phyloP scores from a whole-genome alignment of 73 alveolate species.

The Tetrahymena borealis region DNA sequence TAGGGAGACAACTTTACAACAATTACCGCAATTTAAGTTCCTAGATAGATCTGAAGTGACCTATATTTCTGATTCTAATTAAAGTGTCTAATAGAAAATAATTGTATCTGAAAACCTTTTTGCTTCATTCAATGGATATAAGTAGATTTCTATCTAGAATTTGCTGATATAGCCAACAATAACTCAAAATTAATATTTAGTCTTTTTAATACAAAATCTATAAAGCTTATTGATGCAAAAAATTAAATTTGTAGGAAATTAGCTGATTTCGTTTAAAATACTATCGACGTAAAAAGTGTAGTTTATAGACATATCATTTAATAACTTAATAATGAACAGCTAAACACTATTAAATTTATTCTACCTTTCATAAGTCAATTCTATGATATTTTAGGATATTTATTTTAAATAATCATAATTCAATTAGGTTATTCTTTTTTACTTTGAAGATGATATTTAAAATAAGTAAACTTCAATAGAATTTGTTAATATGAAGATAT shows the following conservation, averaged over 20 bases:
- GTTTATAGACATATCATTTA: too few species aligned
- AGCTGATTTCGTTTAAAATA: too few species aligned
- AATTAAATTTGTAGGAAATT: too few species aligned
- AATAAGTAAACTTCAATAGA: background rate
- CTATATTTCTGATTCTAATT: background rate
- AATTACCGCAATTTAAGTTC: background rate
- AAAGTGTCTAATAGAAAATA: background rate
- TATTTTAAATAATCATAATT: background rate
- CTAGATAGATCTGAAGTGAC: background rate
- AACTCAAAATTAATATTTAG: too few species aligned
- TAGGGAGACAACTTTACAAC: background rate
- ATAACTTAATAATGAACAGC: too few species aligned
- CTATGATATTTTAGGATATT: background rate
- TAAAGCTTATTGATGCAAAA: too few species aligned
- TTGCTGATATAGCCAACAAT: too few species aligned
- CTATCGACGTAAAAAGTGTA: too few species aligned
- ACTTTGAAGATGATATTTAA: background rate
- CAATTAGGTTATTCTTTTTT: background rate
- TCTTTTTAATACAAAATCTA: too few species aligned
- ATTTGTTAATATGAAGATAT: background rate
- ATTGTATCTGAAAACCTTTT: too few species aligned
- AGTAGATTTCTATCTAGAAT: too few species aligned
- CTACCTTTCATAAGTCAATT: background rate
- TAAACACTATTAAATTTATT: background rate
- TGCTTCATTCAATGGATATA: too few species aligned